Evolutionary conservation across 2,329 filamentous ascomycete species (phyloP).

Genomic region (Fusarium siculi): DNA sequence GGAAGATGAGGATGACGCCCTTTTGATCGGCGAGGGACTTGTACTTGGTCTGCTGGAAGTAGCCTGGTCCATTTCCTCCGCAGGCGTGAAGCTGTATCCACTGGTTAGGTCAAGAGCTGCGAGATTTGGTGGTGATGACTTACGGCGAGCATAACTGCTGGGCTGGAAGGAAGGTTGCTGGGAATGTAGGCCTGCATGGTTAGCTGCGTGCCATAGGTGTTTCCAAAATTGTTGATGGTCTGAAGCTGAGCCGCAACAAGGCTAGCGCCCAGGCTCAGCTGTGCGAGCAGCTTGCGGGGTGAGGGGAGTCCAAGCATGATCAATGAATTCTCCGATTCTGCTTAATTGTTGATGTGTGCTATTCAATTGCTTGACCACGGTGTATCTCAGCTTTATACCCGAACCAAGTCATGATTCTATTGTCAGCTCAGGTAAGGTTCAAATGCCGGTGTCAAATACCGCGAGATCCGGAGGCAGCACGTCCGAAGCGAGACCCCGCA

Average conservation of each 20-base stretch:
- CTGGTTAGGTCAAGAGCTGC: background rate
- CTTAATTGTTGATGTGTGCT: background rate
- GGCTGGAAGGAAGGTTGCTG: background rate
- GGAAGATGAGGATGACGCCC: slow-evolving; percentile 5
- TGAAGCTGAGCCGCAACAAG: slow-evolving; percentile 21
- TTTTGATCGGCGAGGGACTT: background rate
- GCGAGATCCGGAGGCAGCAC: background rate
- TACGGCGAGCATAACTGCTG: slow-evolving; percentile 4
- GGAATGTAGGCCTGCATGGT: slow-evolving; percentile 9
- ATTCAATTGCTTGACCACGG: fast-evolving
- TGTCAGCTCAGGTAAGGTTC: background rate
- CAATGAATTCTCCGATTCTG: background rate
- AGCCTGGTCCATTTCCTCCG: background rate
- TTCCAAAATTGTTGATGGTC: slow-evolving; percentile 14
- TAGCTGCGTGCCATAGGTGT: background rate
- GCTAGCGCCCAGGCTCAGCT: slow-evolving; percentile 7
- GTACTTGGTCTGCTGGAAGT: slow-evolving; percentile 10
- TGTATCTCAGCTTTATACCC: background rate
- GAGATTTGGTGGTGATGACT: fast-evolving
- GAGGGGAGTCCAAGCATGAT: slow-evolving; percentile 8
- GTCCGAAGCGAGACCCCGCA: background rate
- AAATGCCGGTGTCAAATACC: slow-evolving; percentile 16
- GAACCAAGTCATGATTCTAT: background rate
- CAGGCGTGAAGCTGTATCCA: background rate
- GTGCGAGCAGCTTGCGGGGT: background rate